Percentiles rank a stretch among this genome's conserved stretches.
phyloP scores from a whole-genome alignment of 306 rosid species.

The Medicago lupulina region DNA sequence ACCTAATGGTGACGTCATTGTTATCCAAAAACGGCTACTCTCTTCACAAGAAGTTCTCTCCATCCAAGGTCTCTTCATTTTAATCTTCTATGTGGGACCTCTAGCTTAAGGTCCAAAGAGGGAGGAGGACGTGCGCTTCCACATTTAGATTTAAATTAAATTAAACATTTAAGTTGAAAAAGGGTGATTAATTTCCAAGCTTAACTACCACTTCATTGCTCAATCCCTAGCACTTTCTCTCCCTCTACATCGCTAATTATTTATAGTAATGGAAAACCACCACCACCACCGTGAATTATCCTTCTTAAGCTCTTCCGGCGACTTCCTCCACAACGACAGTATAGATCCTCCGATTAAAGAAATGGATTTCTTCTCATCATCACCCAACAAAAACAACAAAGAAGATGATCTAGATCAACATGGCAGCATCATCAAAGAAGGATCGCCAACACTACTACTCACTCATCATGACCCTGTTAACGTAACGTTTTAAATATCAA shows the following conservation, averaged over 20 bases:
- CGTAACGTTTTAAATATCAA: conserved; percentile 36
- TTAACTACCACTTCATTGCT: conserved; percentile 18
- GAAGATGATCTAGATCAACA: conserved; percentile 25
- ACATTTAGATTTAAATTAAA: conserved; percentile 28
- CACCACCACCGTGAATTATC: conserved; percentile 45
- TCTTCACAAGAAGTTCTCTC: not conserved
- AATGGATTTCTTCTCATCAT: conserved; percentile 51
- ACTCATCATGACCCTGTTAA: conserved; percentile 12
- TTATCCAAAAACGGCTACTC: not conserved
- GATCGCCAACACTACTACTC: too few species aligned
- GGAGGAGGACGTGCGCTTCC: conserved; percentile 19
- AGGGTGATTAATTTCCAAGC: not conserved
- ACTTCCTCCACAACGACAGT: conserved; percentile 10
- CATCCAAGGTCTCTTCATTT: not conserved
- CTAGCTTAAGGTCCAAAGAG: conserved; percentile 38
- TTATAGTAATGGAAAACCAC: conserved; percentile 40
- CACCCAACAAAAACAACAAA: too few species aligned
- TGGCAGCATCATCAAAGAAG: too few species aligned
- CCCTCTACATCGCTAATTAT: not conserved
- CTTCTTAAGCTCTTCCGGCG: conserved; percentile 39
- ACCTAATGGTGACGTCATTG: not conserved
- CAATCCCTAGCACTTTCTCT: not conserved
- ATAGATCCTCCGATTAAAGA: conserved; percentile 45
- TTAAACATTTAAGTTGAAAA: conserved; percentile 30
- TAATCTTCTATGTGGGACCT: conserved; percentile 36